These are phyloP conservation scores for Globisporangium irregulare DNA, from an alignment of 352 stramenopile species.

Conservation along the genomic window DNA sequence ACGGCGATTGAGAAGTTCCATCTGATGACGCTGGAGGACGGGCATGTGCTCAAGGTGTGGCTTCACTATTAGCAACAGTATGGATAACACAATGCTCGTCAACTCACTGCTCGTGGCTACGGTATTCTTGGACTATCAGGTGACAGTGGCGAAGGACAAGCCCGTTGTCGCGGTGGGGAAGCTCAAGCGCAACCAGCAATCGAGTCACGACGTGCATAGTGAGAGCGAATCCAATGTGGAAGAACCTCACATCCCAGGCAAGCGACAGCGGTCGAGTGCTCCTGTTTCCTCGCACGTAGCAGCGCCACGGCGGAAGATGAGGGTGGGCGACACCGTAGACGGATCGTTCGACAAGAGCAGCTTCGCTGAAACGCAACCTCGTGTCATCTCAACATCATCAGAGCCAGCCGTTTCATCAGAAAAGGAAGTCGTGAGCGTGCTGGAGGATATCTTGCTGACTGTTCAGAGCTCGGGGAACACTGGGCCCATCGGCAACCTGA, in stretches of 20 bases:
- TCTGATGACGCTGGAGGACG: conserved; percentile 55
- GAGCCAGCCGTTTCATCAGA: not conserved
- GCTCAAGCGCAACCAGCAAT: conserved; percentile 62
- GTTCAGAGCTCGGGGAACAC: conserved; percentile 21
- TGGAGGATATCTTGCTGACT: conserved; percentile 26
- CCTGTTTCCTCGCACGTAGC: conserved; percentile 2
- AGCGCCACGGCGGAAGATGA: conserved; percentile 11
- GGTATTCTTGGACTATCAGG: conserved; percentile 25
- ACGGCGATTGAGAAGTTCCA: conserved; percentile 66
- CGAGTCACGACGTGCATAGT: conserved; percentile 22
- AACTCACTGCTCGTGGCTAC: not conserved
- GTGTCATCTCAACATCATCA: not conserved
- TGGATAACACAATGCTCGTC: too few species aligned
- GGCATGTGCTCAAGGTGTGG: conserved; percentile 68
- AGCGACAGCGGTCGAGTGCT: conserved; percentile 64
- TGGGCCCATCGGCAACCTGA: not conserved
- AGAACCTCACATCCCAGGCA: conserved; percentile 39
- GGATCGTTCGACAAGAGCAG: not conserved
- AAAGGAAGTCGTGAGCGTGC: conserved; percentile 25
- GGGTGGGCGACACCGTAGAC: not conserved
- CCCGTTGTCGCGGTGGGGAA: conserved; percentile 42
- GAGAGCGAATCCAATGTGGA: conserved; percentile 15
- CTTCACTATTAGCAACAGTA: too few species aligned
- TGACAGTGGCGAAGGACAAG: conserved; percentile 65
- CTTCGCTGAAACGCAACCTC: not conserved